A percentile compares a stretch with the other conserved stretches of the same genome.
Conservation (phyloP, 2,329 filamentous ascomycete genomes). For the Penicillium sp. region DNA sequence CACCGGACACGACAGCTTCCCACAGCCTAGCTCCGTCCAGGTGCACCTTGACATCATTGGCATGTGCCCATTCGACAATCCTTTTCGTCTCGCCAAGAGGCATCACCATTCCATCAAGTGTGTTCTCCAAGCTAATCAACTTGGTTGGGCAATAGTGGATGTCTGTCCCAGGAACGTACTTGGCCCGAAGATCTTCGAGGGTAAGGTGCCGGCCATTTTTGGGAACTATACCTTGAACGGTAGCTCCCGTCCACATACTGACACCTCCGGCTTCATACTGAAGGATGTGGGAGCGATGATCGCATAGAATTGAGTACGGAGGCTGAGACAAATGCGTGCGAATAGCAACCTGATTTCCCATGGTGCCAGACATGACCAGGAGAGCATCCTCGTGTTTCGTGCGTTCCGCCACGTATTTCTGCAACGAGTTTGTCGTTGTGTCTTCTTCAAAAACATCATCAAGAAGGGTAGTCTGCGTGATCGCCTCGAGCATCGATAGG, state of each 20-base stretch:
- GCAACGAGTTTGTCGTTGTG: conserved; percentile 69
- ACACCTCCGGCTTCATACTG: conserved; percentile 64
- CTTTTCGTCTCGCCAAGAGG: conserved; percentile 66
- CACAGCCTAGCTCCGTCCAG: conserved; percentile 77
- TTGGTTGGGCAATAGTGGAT: conserved; percentile 76
- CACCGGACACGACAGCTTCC: conserved; percentile 72
- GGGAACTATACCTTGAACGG: conserved; percentile 63
- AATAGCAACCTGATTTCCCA: conserved; percentile 87
- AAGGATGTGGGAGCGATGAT: conserved; percentile 73
- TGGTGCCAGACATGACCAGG: conserved; percentile 83
- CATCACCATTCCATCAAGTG: conserved; percentile 72
- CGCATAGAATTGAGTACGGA: conserved; percentile 75
- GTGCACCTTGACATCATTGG: conserved; percentile 65
- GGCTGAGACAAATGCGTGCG: conserved; percentile 73
- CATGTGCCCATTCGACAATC: conserved; percentile 67
- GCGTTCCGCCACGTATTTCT: conserved; percentile 68
- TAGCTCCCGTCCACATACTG: conserved; percentile 66
- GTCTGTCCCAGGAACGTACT: conserved; percentile 61
- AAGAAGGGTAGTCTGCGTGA: conserved; percentile 67
- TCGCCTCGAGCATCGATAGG: conserved; percentile 73
- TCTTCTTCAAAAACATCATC: conserved; percentile 86
- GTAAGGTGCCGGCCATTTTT: conserved; percentile 70
- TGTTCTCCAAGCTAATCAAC: conserved; percentile 82
- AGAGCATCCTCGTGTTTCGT: conserved; percentile 72
- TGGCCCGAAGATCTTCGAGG: conserved; percentile 67